Evolutionary conservation across 352 stramenopile genomes (phyloP), one percentile per base, ranked within the genome.

Genomic region (Globisporangium splendens): DNA sequence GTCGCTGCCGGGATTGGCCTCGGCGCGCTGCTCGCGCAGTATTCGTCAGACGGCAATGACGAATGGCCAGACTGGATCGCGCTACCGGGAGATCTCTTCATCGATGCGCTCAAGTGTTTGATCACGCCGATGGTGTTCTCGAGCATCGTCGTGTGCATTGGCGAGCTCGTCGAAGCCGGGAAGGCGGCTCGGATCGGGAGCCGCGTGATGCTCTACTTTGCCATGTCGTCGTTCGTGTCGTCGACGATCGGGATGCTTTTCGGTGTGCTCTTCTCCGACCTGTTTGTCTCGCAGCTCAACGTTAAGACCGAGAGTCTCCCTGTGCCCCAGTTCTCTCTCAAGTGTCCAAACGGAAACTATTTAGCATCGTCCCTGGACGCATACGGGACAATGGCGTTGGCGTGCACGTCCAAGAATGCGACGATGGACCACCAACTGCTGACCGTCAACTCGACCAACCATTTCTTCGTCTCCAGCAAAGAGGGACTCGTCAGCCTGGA

Each of bases 41-140:
- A 62, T 15, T 18, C 12, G 13, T n/a, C 39, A 5, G 42, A 71
- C 10, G 49, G 65, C 10, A 42, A 39, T 8, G 5, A 18, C 1
- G 65, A 70, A 7, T 46, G 66, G 21, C 47, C 60, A 1, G 14
- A 46, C 8, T 83, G 68, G 73, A 59, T 83, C 39, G 20, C 56
- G 38, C 57, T 77, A 8, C 73, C 70, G 2, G 73, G 73, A 0
- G 13, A 75, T 10, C 55, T 79, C 20, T 83, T 73, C 66, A 57
- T 79, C 20, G 66, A 67, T 38, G 67, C 70, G 15, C 68, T 84
- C 57, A 77, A 76, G 63, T 84, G 75, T 41, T 53, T 79, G 24
- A 68, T 84, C 48, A 54, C 62, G 39, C 72, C 75, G 51, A 62
- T 82, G 49, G 67, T 77, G 31, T 77, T 83, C 51, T 75, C 61